phyloP scores from a whole-genome alignment of 2,329 filamentous ascomycete genomes.

The Fusarium nelsonii region DNA sequence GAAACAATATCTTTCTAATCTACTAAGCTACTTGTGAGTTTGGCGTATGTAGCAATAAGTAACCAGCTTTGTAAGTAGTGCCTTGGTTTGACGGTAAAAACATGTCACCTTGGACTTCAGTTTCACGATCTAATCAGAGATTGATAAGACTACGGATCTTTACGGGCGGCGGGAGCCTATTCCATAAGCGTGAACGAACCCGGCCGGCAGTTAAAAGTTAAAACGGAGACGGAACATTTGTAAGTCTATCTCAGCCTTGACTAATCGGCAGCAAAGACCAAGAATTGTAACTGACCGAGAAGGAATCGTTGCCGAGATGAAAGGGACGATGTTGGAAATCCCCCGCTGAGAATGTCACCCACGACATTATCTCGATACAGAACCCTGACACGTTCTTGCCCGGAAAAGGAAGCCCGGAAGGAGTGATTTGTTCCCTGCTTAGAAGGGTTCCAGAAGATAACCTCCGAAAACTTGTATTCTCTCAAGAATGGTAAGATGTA shows the following conservation, averaged over 20 bases:
- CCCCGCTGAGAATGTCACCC: constrained; percentile 5
- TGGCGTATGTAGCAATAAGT: not conserved
- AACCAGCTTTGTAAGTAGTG: no score
- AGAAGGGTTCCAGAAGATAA: constrained; percentile 27
- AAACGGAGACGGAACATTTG: constrained; percentile 3
- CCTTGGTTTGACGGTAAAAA: no score
- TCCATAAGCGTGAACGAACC: constrained; percentile 13
- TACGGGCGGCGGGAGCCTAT: constrained; percentile 18
- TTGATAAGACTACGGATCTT: constrained; percentile 13
- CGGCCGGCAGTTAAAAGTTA: constrained; percentile 15
- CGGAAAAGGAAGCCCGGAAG: constrained; percentile 1
- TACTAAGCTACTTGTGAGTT: not conserved
- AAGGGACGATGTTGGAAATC: constrained; percentile 15
- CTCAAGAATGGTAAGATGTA: not conserved
- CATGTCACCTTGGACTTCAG: not conserved
- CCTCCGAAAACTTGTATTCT: not conserved
- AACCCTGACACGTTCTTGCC: not conserved
- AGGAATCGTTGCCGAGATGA: constrained; percentile 28
- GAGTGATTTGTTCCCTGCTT: constrained; percentile 6
- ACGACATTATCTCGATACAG: constrained; percentile 17
- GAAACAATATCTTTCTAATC: not conserved
- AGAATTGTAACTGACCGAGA: constrained; percentile 7
- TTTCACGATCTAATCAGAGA: constrained; percentile 12
- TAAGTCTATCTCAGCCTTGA: not conserved
- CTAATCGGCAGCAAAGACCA: constrained; percentile 2